Evolutionary conservation across 1,139 yeast genomes (phyloP), one percentile per base, ranked within the genome.

Genomic region (Taiozyma onychis): DNA sequence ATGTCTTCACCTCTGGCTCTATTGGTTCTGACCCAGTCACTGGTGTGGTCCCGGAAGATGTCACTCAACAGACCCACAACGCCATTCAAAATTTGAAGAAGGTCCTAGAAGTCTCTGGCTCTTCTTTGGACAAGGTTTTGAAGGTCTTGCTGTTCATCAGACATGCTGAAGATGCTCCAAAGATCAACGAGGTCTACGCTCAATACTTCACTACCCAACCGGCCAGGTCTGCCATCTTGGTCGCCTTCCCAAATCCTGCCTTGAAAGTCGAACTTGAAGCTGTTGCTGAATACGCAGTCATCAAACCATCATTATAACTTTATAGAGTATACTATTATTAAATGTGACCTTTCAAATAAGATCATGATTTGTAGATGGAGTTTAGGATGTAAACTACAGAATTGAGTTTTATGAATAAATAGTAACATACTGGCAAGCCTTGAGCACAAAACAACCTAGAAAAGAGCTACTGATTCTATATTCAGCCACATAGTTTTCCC

Each of bases 171-270:
- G 74, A 77, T 61, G 72, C 76, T 39, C 64, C 72, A 22, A 67
- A 63, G 34, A 72, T 80, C 60, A 80, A 78, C 63, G 65, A 69
- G 49, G 72, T 79, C 41, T 80, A 79, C 62, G 72, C 69, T 26
- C 67, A 72, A 56, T 68, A 74, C 61, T 76, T 80, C 62, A 66
- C 70, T 3, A 71, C 71, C 48, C 71, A 72, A 60, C 85, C 85
- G n/a, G 78, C 80, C 30, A 71, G 85, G 66, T 73, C 80, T 48
- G 78, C 83, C 61, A 74, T 79, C 30, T 71, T 77, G 43, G 77
- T 72, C 26, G 65, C 62, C 7, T 76, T 76, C 66, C 79, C 79
- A 41, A 69, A 74, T 57, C 61, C 65, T 9, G 55, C 61, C 8
- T 51, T 75, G 21, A 68, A 73, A 52, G 76, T 76, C 28, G 80